phyloP scores from a whole-genome alignment of 805 yeast species.

The Yarrowia keelungensis region DNA sequence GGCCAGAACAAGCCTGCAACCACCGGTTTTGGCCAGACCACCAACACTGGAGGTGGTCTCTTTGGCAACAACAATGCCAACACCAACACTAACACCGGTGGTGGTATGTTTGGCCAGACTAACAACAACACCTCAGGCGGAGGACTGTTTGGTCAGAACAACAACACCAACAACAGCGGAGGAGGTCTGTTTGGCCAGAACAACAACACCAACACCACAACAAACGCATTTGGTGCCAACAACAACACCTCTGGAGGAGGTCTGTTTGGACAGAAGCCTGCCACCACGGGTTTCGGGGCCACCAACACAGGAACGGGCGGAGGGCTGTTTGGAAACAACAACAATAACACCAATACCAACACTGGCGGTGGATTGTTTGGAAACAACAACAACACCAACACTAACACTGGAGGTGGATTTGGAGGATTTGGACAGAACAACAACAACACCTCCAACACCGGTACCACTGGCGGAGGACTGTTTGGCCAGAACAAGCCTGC shows the following conservation, averaged over 20 bases:
- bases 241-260: conserved; percentile 42
- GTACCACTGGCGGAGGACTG: conserved; percentile 43
- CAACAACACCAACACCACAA: conserved; percentile 39
- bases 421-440: conserved; percentile 35
- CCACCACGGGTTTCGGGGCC: conserved; percentile 42
- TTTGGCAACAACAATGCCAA: conserved; percentile 40
- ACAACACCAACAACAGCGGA: conserved; percentile 40
- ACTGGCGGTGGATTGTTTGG: conserved; percentile 42
- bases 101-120: conserved; percentile 38
- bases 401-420: conserved; percentile 41
- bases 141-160: conserved; percentile 43
- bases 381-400: conserved; percentile 38
- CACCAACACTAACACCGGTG: conserved; percentile 41
- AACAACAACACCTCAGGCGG: conserved; percentile 43
- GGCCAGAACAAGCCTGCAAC: conserved; percentile 47
- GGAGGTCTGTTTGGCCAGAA: conserved; percentile 42
- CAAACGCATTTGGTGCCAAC: conserved; percentile 38
- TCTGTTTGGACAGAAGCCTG: conserved; percentile 40
- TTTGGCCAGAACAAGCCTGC: conserved; percentile 42
- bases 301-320: conserved; percentile 41
- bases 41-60: conserved; percentile 39
- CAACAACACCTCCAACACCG: conserved; percentile 32
- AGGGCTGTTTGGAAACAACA: conserved; percentile 43
- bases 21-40: conserved; percentile 40
- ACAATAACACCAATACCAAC: conserved; percentile 39